A percentile compares a stretch with the other conserved stretches of the same genome.
Conservation (phyloP, 208 protist genomes). For the Tritrichomonas foetus region DNA sequence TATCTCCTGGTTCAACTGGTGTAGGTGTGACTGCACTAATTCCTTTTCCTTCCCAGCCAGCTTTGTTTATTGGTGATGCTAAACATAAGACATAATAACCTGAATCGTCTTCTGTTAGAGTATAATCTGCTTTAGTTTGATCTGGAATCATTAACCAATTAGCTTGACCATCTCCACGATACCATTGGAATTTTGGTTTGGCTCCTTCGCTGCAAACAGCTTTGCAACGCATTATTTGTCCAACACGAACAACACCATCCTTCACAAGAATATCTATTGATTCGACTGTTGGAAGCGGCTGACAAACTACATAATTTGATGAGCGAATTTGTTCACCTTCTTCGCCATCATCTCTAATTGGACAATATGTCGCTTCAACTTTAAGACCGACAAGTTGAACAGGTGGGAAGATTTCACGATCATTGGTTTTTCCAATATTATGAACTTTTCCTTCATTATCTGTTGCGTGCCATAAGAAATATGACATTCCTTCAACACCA, state of each 20-base stretch:
- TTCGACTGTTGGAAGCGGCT: neutral
- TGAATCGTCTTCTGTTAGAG: no score
- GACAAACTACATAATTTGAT: neutral
- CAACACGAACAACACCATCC: neutral
- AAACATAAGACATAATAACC: no score
- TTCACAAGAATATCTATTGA: neutral
- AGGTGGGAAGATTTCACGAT: neutral
- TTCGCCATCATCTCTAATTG: neutral
- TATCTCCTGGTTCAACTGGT: no score
- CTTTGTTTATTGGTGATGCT: no score
- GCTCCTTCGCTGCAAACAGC: no score
- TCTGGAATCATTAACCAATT: neutral
- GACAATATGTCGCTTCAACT: neutral
- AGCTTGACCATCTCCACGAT: neutral
- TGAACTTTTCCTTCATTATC: neutral
- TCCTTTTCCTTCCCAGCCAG: no score
- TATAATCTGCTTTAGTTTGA: no score
- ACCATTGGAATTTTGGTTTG: neutral
- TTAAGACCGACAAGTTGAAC: neutral
- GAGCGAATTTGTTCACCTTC: neutral
- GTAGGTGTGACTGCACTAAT: no score
- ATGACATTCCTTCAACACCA: neutral
- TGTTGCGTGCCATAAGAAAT: neutral
- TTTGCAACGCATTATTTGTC: neutral
- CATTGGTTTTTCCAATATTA: neutral